Percentiles rank a stretch among this genome's conserved stretches.
Evolutionary conservation across 345 rosid genomes (phyloP).

Genomic region (Clarkia xantiana): DNA sequence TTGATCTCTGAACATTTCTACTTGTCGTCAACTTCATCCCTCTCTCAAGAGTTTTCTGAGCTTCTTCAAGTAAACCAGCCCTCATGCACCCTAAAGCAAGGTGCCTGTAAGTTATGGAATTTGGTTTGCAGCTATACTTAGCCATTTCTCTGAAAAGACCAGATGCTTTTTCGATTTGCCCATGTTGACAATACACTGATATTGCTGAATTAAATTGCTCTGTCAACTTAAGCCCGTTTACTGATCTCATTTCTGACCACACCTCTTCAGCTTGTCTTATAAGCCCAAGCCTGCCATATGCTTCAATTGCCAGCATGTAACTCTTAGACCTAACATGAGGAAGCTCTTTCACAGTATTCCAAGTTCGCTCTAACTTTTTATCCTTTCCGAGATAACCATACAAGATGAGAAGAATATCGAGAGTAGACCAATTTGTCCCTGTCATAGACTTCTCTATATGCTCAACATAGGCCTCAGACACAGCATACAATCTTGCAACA

Average conservation of each 20-base stretch:
- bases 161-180: slow-evolving; percentile 49
- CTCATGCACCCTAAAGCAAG: slow-evolving; percentile 84
- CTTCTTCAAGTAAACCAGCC: slow-evolving; percentile 44
- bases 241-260: slow-evolving; percentile 67
- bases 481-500: slow-evolving; percentile 66
- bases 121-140: slow-evolving; percentile 40
- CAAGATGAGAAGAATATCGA: slow-evolving; percentile 60
- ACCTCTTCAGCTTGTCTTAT: slow-evolving; percentile 58
- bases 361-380: slow-evolving; percentile 46
- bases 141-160: slow-evolving; percentile 52
- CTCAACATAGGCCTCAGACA: slow-evolving; percentile 62
- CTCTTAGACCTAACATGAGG: slow-evolving; percentile 50
- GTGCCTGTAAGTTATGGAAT: slow-evolving; percentile 66
- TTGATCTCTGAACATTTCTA: slow-evolving; percentile 43
- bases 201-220: slow-evolving; percentile 69
- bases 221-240: slow-evolving; percentile 38
- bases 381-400: slow-evolving; percentile 58
- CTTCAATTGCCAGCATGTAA: slow-evolving; percentile 59
- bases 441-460: slow-evolving; percentile 54
- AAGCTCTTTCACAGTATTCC: slow-evolving; percentile 41
- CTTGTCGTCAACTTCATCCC: slow-evolving; percentile 31
- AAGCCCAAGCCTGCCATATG: slow-evolving; percentile 49
- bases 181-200: slow-evolving; percentile 55
- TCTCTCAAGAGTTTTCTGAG: slow-evolving; percentile 51
- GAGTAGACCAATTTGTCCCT: slow-evolving; percentile 74